Conservation (phyloP, 495 filamentous ascomycete species). For the Mycothermus thermophilus region DNA sequence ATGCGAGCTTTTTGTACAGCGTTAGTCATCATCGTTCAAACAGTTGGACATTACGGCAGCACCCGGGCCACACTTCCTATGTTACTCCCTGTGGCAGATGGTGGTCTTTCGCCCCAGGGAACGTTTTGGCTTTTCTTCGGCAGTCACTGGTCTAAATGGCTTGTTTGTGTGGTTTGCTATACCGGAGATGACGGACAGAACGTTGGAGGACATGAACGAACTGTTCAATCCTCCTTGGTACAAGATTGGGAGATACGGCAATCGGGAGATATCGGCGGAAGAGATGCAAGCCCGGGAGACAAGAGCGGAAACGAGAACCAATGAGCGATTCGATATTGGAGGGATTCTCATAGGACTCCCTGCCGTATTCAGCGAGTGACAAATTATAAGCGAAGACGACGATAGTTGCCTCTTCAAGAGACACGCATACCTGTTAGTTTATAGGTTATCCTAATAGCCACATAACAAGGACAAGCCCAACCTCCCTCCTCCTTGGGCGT, state of each 20-base stretch:
- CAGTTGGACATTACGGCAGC: slow-evolving; percentile 62
- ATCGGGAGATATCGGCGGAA: slow-evolving; percentile 37
- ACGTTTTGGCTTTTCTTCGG: slow-evolving; percentile 57
- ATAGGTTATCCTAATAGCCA: no score
- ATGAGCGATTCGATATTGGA: no score
- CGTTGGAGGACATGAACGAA: slow-evolving; percentile 50
- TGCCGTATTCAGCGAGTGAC: no score
- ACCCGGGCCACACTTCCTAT: slow-evolving; percentile 44
- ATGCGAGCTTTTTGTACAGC: slow-evolving; percentile 38
- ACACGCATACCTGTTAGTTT: no score
- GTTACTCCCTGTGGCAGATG: slow-evolving; percentile 29
- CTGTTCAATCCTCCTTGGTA: slow-evolving; percentile 57
- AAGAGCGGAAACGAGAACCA: slow-evolving; percentile 3
- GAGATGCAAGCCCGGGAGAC: slow-evolving; percentile 25
- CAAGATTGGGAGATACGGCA: slow-evolving; percentile 47
- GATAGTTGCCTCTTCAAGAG: no score
- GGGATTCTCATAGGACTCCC: no score
- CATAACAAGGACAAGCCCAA: no score
- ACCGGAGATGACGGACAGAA: slow-evolving; percentile 52
- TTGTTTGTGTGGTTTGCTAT: slow-evolving; percentile 48
- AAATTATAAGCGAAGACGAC: no score
- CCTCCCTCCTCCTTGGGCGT: no score
- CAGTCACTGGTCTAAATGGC: slow-evolving; percentile 43
- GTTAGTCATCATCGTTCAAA: slow-evolving; percentile 47
- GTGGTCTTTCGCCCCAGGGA: slow-evolving; percentile 36